phyloP scores from a whole-genome alignment of 306 rosid genomes.

The Glycyrrhiza uralensis region DNA sequence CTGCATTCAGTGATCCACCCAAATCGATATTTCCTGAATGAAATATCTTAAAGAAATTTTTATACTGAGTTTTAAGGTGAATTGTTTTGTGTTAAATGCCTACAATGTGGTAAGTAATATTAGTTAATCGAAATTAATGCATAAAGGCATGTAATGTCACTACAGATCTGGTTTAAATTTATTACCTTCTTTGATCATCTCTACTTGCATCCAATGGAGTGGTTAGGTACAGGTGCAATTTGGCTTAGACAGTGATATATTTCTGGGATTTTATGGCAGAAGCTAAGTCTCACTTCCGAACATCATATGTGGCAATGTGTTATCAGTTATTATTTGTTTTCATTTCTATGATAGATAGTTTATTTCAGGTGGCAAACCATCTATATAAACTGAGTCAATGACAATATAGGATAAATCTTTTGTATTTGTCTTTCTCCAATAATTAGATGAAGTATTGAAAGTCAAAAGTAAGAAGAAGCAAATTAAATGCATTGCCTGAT shows the following conservation, averaged over 20 bases:
- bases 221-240: neutral
- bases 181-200: conserved; percentile 6
- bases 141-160: neutral
- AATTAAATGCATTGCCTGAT: neutral
- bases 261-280: neutral
- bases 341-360: neutral
- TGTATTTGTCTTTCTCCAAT: neutral
- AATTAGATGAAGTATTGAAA: neutral
- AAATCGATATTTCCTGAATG: neutral
- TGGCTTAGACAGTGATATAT: neutral
- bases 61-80: neutral
- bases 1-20: neutral
- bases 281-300: neutral
- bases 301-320: neutral
- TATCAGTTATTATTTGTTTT: neutral
- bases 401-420: neutral
- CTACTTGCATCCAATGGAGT: neutral
- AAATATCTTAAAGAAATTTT: neutral
- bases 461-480: neutral
- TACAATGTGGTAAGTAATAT: neutral
- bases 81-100: neutral
- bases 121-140: neutral
- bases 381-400: neutral
- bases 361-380: neutral
- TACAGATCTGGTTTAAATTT: neutral